Evolutionary conservation across 257 asterid genomes (phyloP).

Genomic region (Nicotiana sylvestris): DNA sequence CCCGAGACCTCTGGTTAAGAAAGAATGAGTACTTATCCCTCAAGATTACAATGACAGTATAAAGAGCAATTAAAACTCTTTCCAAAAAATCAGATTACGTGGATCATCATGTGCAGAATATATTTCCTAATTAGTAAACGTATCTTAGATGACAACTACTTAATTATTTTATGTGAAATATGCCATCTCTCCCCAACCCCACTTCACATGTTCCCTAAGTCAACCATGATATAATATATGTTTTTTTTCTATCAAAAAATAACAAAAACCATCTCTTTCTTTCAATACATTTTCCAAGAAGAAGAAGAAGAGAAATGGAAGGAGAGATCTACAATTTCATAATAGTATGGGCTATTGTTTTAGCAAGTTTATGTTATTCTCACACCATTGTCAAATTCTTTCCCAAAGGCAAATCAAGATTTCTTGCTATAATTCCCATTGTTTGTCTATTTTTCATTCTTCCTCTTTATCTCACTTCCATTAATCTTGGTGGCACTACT

Average conservation of each 20-base stretch:
- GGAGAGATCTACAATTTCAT: conserved; percentile 45
- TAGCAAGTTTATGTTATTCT: conserved; percentile 40
- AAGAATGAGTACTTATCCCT: too few relatives aligned
- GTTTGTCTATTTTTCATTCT: conserved; percentile 34
- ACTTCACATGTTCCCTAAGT: background rate
- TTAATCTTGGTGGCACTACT: conserved; percentile 44
- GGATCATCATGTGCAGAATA: background rate
- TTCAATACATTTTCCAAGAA: background rate
- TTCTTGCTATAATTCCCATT: conserved; percentile 37
- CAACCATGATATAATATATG: background rate
- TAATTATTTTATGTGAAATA: background rate
- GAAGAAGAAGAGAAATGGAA: conserved; percentile 28
- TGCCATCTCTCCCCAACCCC: background rate
- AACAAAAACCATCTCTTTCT: background rate
- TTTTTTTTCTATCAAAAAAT: background rate
- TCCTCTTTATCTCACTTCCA: conserved; percentile 45
- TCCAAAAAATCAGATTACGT: background rate
- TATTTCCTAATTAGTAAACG: background rate
- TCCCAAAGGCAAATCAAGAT: conserved; percentile 25
- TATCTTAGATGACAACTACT: background rate
- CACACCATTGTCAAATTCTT: conserved; percentile 24
- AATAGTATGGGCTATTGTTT: conserved; percentile 37
- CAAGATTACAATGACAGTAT: too few relatives aligned
- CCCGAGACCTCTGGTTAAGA: rapidly evolving
- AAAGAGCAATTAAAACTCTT: background rate